Evolutionary conservation across 768 basidiomycete species (phyloP).

Genomic region (Clavulina sp.): DNA sequence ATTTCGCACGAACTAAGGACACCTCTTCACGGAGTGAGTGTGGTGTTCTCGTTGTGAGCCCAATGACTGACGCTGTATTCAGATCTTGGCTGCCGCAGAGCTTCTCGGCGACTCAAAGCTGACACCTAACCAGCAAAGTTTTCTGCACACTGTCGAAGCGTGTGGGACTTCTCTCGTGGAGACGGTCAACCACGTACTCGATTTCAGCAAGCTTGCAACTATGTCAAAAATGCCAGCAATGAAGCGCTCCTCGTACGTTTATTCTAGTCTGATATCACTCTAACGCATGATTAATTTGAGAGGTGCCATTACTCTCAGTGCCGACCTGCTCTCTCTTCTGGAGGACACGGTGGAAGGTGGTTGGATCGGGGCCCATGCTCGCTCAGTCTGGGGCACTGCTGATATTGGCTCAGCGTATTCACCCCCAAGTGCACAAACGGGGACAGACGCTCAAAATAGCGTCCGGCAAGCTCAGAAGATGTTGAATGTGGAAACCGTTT

Average conservation of each 20-base stretch:
- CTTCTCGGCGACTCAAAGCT: slow-evolving; percentile 72
- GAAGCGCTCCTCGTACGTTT: slow-evolving; percentile 38
- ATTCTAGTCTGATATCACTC: too few species aligned
- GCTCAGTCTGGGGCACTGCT: slow-evolving; percentile 48
- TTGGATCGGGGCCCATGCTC: slow-evolving; percentile 86
- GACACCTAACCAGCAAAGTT: slow-evolving; percentile 64
- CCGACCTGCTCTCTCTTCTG: slow-evolving; percentile 64
- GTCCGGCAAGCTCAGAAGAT: slow-evolving; percentile 12
- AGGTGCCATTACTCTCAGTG: too few species aligned
- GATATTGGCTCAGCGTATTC: slow-evolving; percentile 87
- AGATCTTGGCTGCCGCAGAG: slow-evolving; percentile 85
- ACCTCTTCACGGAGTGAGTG: slow-evolving; percentile 80
- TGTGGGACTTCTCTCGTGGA: slow-evolving; percentile 93
- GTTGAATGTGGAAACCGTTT: slow-evolving; percentile 83
- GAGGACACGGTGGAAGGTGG: slow-evolving; percentile 86
- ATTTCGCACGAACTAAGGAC: too few species aligned
- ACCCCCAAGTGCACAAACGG: slow-evolving; percentile 42
- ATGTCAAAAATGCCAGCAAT: slow-evolving; percentile 62
- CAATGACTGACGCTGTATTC: too few species aligned
- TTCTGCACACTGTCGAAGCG: slow-evolving; percentile 83
- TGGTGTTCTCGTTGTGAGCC: too few species aligned
- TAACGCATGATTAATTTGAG: too few species aligned
- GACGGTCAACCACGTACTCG: slow-evolving; percentile 91
- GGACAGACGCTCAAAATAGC: slow-evolving; percentile 7
- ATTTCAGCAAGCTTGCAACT: slow-evolving; percentile 88